Percentiles rank a stretch among this genome's conserved stretches.
Conservation (phyloP, 257 asterid species). For the Capsicum pubescens region DNA sequence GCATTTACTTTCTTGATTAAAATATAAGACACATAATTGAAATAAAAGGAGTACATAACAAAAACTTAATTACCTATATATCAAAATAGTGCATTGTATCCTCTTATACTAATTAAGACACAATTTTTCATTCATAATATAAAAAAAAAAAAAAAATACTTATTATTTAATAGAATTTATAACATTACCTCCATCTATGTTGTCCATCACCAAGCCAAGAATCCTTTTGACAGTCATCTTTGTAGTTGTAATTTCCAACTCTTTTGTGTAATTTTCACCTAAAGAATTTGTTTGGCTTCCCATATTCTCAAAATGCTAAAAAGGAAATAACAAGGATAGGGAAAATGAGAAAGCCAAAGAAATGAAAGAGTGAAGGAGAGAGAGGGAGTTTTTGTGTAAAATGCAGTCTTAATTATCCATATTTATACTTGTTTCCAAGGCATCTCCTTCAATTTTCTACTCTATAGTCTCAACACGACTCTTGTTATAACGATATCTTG, state of each 20-base stretch:
- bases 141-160: not conserved
- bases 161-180: not conserved
- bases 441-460: no score
- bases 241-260: conserved; percentile 45
- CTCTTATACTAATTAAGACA: not conserved
- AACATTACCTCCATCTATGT: conserved; percentile 18
- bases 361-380: no score
- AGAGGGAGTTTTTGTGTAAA: no score
- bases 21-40: not conserved
- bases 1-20: not conserved
- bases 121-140: not conserved
- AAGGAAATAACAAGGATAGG: not conserved
- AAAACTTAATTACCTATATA: not conserved
- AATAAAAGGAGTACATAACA: not conserved
- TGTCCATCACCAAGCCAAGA: conserved; percentile 59
- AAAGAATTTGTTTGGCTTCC: not conserved
- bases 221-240: conserved; percentile 70
- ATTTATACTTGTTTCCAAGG: no score
- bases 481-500: no score
- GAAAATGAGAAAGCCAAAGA: no score
- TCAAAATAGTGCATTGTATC: not conserved
- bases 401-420: no score
- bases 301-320: not conserved
- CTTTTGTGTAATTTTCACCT: conserved; percentile 11
- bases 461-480: no score